Percentiles rank a stretch among this genome's conserved stretches.
These are phyloP conservation scores for Discostella stelligeroides DNA, from an alignment of 108 stramenopile genomes.

Conservation along the genomic window DNA sequence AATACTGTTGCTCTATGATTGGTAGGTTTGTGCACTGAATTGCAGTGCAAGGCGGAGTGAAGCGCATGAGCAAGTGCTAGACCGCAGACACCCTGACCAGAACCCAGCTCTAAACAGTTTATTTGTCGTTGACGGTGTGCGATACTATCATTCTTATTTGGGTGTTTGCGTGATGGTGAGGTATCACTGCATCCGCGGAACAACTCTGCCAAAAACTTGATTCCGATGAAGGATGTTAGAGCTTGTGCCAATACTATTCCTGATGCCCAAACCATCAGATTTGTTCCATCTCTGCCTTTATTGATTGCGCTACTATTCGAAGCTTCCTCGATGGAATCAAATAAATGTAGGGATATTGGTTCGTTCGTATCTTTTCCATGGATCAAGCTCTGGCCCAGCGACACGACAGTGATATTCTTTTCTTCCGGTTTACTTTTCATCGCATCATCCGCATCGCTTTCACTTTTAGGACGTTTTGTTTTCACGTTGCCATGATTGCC, in stretches of 20 bases:
- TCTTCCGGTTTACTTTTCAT: too few relatives aligned
- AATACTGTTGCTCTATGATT: constrained; percentile 5
- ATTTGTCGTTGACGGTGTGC: too few relatives aligned
- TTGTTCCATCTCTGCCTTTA: constrained; percentile 50
- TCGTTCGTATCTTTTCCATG: background rate
- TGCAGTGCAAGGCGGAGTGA: constrained; percentile 10
- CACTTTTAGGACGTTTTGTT: too few relatives aligned
- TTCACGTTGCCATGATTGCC: too few relatives aligned
- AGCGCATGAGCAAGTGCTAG: constrained; percentile 57
- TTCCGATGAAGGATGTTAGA: constrained; percentile 31
- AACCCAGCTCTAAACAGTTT: constrained; percentile 70
- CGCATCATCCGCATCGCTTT: constrained; percentile 15
- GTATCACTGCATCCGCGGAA: too few relatives aligned
- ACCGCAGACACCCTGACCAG: constrained; percentile 67
- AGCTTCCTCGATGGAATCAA: constrained; percentile 14
- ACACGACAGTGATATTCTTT: constrained; percentile 22
- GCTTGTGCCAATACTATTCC: constrained; percentile 43
- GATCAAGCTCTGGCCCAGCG: constrained; percentile 43
- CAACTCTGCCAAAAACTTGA: constrained; percentile 16
- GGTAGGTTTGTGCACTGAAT: background rate
- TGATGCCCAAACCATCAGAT: constrained; percentile 51
- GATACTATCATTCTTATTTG: background rate
- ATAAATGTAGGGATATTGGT: constrained; percentile 17
- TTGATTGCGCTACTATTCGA: background rate
- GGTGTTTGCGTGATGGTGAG: too few relatives aligned